phyloP scores from a whole-genome alignment of 345 rosid genomes.

The Tarenaya hassleriana region DNA sequence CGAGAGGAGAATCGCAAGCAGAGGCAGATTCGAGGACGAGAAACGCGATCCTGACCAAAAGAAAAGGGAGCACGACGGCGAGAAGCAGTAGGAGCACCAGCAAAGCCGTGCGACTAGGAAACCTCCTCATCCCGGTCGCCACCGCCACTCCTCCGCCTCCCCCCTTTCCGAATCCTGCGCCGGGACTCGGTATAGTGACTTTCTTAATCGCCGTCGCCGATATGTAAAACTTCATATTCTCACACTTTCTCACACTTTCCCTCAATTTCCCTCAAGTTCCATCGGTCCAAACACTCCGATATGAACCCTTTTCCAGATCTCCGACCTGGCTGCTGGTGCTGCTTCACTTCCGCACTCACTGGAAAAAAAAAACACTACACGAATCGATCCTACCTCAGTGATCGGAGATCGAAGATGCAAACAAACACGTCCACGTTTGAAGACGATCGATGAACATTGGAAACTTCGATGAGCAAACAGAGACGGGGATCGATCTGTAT shows the following conservation, averaged over 20 bases:
- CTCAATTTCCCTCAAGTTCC: constrained; percentile 29
- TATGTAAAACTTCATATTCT: constrained; percentile 58
- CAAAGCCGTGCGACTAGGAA: constrained; percentile 37
- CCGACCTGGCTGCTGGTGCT: constrained; percentile 1
- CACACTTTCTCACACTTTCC: constrained; percentile 13
- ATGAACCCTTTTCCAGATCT: constrained; percentile 7
- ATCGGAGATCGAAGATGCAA: neutral
- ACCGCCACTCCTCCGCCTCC: constrained; percentile 29
- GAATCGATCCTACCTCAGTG: neutral
- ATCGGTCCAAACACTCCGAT: constrained; percentile 24
- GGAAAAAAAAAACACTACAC: neutral
- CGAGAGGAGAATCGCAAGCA: constrained; percentile 50
- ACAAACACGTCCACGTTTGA: neutral
- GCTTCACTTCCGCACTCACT: constrained; percentile 6
- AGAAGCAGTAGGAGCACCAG: constrained; percentile 46
- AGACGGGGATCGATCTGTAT: constrained; percentile 17
- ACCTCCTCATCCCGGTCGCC: constrained; percentile 37
- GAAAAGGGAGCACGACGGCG: constrained; percentile 52
- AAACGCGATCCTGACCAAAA: constrained; percentile 66
- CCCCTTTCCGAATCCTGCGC: constrained; percentile 33
- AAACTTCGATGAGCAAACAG: neutral
- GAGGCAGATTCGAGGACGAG: constrained; percentile 70
- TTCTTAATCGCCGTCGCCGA: constrained; percentile 64
- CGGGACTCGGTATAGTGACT: constrained; percentile 45
- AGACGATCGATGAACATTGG: neutral